Conservation (phyloP, 768 basidiomycete genomes). For the Rhizopogon vesiculosus region DNA sequence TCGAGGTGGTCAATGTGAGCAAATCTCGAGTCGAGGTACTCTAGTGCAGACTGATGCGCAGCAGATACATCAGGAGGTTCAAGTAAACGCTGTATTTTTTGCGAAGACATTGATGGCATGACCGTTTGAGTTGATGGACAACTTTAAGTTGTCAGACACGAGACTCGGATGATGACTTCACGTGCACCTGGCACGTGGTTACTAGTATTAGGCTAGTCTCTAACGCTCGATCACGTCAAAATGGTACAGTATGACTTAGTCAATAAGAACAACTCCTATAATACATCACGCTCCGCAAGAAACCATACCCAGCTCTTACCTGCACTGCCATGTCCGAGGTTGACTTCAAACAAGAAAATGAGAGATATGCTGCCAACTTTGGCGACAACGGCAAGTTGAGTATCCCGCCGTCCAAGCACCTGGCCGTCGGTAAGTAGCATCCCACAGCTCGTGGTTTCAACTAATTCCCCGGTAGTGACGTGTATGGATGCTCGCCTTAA, state of each 20-base stretch:
- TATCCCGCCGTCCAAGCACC: conserved; percentile 38
- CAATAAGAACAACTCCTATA: not conserved
- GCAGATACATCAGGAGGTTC: conserved; percentile 42
- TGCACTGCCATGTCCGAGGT: conserved; percentile 11
- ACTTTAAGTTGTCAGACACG: no score
- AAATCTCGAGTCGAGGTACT: conserved; percentile 42
- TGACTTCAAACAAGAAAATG: conserved; percentile 38
- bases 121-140: not conserved
- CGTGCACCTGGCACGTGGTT: conserved; percentile 15
- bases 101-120: conserved; percentile 31
- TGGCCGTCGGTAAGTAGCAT: conserved; percentile 30
- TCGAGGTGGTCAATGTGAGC: conserved; percentile 40
- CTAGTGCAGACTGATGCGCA: conserved; percentile 30
- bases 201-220: conserved; percentile 12
- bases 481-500: conserved; percentile 77
- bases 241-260: conserved; percentile 1
- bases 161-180: no score
- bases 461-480: conserved; percentile 36
- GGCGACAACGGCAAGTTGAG: conserved; percentile 33
- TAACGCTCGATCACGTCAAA: not conserved
- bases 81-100: conserved; percentile 43
- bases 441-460: not conserved
- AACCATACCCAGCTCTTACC: not conserved
- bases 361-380: conserved; percentile 41
- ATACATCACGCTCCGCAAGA: not conserved